A percentile compares a stretch with the other conserved stretches of the same genome.
These are phyloP conservation scores for Bolboschoenoplectus hybrid DNA, from an alignment of 202 grass and related monocot genomes.

Conservation along the genomic window DNA sequence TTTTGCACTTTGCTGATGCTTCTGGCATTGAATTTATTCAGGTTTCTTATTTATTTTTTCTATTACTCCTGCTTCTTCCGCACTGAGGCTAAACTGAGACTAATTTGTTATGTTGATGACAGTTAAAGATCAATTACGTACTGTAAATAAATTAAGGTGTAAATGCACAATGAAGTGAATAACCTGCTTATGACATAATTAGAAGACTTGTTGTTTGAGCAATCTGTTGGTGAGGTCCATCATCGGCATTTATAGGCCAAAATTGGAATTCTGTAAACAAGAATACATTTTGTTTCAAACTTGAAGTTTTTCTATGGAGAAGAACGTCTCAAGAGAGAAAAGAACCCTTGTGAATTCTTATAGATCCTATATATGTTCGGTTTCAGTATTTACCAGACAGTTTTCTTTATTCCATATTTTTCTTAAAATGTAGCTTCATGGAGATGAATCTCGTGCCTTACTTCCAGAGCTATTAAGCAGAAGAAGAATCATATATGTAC, in stretches of 20 bases:
- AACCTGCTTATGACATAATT: neutral
- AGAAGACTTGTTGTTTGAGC: neutral
- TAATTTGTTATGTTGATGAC: neutral
- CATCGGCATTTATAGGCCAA: neutral
- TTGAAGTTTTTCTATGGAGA: neutral
- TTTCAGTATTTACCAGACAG: neutral
- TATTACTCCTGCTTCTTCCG: neutral
- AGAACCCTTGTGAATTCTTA: neutral
- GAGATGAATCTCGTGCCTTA: conserved; percentile 60
- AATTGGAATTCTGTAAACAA: neutral
- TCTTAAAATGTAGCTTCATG: conserved; percentile 67
- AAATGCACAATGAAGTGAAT: neutral
- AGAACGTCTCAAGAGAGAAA: neutral
- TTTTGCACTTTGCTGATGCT: conserved; percentile 55
- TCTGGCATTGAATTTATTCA: conserved; percentile 67
- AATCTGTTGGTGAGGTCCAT: neutral
- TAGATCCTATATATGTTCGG: neutral
- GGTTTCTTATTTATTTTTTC: conserved; percentile 47
- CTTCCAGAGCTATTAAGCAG: conserved; percentile 55
- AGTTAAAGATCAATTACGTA: neutral
- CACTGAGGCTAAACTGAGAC: neutral
- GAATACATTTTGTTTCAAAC: neutral
- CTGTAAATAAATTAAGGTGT: neutral
- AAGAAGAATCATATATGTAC: conserved; percentile 67
- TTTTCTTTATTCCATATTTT: conserved; percentile 37